Percentiles rank a stretch among this genome's conserved stretches.
phyloP scores from a whole-genome alignment of 257 asterid genomes.

The Ballota nigra region DNA sequence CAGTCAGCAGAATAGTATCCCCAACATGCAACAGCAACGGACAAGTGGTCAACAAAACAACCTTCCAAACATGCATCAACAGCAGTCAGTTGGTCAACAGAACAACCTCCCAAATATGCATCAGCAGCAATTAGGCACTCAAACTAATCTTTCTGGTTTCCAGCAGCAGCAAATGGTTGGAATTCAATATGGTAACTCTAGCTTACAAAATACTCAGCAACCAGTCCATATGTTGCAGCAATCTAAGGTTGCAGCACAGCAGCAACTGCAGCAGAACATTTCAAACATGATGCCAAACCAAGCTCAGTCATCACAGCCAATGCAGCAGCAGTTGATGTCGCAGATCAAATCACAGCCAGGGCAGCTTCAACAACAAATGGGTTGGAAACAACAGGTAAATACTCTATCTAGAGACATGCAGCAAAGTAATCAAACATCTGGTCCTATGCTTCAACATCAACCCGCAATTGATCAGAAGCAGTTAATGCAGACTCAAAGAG shows the following conservation, averaged over 20 bases:
- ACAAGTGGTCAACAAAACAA: slow-evolving; percentile 66
- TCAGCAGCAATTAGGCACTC: slow-evolving; percentile 72
- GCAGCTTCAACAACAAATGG: slow-evolving; percentile 68
- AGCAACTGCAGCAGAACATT: slow-evolving; percentile 70
- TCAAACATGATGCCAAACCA: slow-evolving; percentile 65
- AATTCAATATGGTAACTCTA: slow-evolving; percentile 62
- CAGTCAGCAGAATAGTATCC: slow-evolving; percentile 65
- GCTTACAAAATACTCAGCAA: slow-evolving; percentile 67
- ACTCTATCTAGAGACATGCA: slow-evolving; percentile 69
- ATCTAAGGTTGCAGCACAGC: slow-evolving; percentile 67
- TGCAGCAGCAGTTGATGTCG: slow-evolving; percentile 83
- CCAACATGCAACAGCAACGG: slow-evolving; percentile 72
- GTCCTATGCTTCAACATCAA: slow-evolving; percentile 79
- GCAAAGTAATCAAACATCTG: slow-evolving; percentile 75
- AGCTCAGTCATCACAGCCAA: slow-evolving; percentile 66
- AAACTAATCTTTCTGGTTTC: slow-evolving; percentile 65
- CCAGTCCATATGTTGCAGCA: slow-evolving; percentile 70
- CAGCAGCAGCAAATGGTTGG: slow-evolving; percentile 88
- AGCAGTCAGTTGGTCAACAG: slow-evolving; percentile 72
- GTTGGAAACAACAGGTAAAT: slow-evolving; percentile 70
- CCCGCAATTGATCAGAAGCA: slow-evolving; percentile 74
- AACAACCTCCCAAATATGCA: slow-evolving; percentile 67
- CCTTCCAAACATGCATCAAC: slow-evolving; percentile 72
- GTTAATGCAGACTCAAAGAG: slow-evolving; percentile 71
- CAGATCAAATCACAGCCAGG: too few relatives aligned